These are phyloP conservation scores for Candida dendrica DNA, from an alignment of 805 yeast genomes.

Conservation along the genomic window DNA sequence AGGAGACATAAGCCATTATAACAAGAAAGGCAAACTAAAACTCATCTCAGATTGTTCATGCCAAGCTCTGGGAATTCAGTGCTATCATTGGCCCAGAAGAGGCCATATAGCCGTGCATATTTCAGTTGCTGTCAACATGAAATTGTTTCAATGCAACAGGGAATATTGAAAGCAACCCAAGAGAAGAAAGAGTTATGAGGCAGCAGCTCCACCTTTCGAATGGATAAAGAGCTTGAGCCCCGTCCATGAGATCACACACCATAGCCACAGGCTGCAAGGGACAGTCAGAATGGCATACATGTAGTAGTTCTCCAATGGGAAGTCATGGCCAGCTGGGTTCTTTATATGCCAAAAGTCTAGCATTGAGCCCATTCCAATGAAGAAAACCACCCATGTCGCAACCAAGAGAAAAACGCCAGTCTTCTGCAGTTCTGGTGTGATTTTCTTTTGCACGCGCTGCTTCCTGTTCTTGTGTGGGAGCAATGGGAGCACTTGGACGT, in stretches of 20 bases:
- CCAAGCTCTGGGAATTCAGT: background rate
- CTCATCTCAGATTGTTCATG: no score
- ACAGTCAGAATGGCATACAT: conserved; percentile 24
- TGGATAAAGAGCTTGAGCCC: conserved; percentile 78
- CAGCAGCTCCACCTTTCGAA: conserved; percentile 50
- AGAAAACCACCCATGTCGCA: conserved; percentile 6
- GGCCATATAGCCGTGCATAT: background rate
- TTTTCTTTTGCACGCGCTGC: background rate
- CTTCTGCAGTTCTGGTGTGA: background rate
- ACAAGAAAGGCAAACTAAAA: background rate
- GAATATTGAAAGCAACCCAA: no score
- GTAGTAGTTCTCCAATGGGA: conserved; percentile 32
- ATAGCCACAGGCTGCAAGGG: conserved; percentile 41
- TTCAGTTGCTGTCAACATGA: background rate
- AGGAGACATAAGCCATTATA: background rate
- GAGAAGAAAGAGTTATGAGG: no score
- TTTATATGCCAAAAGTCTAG: conserved; percentile 8
- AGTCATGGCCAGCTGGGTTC: conserved; percentile 20
- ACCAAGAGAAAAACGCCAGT: conserved; percentile 8
- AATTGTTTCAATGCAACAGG: no score
- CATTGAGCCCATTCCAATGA: conserved; percentile 5
- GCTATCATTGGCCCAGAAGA: background rate
- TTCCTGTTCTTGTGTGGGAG: background rate
- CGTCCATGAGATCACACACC: conserved; percentile 73
- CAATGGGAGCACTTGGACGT: background rate